Conservation (phyloP, 345 rosid species). For the Corchorus capsularis region DNA sequence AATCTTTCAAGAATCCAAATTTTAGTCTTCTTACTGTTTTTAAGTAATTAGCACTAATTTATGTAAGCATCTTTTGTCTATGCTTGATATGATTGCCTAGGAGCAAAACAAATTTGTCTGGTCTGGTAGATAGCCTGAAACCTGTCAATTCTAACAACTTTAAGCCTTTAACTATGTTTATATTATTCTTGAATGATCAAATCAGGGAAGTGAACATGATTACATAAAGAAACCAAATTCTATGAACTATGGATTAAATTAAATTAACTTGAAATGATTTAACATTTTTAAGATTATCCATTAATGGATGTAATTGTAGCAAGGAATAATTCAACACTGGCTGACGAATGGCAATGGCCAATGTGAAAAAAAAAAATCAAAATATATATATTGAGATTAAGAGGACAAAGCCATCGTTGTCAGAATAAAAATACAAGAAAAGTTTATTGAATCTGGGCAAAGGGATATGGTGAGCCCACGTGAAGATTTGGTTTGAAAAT, state of each 20-base stretch:
- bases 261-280: no score
- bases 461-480: conserved; percentile 12
- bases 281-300: background rate
- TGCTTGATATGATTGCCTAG: background rate
- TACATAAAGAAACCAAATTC: background rate
- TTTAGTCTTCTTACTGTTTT: background rate
- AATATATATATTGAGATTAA: no score
- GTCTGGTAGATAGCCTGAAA: no score
- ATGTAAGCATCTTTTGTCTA: background rate
- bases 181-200: background rate
- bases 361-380: background rate
- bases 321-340: no score
- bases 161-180: background rate
- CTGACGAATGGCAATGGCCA: background rate
- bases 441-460: background rate
- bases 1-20: background rate
- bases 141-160: background rate
- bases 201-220: background rate
- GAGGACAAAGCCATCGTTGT: background rate
- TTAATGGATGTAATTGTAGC: no score
- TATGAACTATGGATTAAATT: background rate
- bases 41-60: background rate
- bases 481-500: conserved; percentile 9
- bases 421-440: background rate
- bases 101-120: background rate